Evolutionary conservation across 2,329 filamentous ascomycete species (phyloP), one percentile per base, ranked within the genome.

Genomic region (Verticillium albo-atrum): DNA sequence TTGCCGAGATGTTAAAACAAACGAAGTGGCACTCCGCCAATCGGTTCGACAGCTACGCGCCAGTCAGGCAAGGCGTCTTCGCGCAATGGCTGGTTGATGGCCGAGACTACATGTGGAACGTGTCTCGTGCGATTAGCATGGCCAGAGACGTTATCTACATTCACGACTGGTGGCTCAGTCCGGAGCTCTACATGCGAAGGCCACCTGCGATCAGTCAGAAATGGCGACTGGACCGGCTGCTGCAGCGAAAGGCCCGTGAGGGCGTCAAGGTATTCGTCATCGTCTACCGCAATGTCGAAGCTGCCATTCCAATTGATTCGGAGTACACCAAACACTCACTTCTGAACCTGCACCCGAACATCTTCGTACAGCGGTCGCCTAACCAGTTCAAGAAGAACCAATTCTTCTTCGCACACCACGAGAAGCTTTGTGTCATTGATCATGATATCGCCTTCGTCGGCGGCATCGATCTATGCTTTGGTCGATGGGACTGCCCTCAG

Each of bases 311-410:
- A 3, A 99, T 99, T 69, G 95, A 99, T 73, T 98, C 94, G 1
- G 93, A 97, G 73, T 97, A 98, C 74, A 97, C 95, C 59, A 99
- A 99, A 69, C 96, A 93, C 75, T 97, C 93, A 1, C 82, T 99
- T 60, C 85, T 99, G 54, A 96, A 98, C 70, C 82, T 99, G 7
- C 94, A 98, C 67, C 92, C 92, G 23, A 99, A 99, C 72, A 88
- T 99, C 63, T 97, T 97, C 67, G 92, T 99, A 15, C 92, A 98
- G 71, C 83, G 95, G 68, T 98, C 95, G 3, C 95, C 95, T 0
- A 97, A 99, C 68, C 95, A 99, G 74, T 93, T 98, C 75, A 91
- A 96, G 70, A 96, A 99, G 76, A 98, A 98, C 68, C 96, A 97
- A 53, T 99, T 99, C 78, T 99, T 99, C 80, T 99, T 96, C 82